Evolutionary conservation across 208 protist species (phyloP), one percentile per base, ranked within the genome.

Genomic region (Endotrypanum monterogeii): DNA sequence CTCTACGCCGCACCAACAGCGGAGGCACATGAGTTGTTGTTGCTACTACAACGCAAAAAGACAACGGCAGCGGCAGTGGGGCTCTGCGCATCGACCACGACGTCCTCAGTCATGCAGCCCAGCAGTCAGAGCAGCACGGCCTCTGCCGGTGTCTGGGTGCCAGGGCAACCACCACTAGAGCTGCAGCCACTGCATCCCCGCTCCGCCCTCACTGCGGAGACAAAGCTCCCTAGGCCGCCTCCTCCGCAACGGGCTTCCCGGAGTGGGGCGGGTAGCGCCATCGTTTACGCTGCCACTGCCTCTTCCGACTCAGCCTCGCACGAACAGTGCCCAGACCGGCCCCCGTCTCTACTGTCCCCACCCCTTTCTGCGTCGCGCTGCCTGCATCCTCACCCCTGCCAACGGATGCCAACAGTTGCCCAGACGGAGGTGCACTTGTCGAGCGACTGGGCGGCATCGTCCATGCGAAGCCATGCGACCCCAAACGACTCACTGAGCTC

Each of bases 1-100:
- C 81, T 85, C 9, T 85, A 82, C 73, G 79, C 73, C 30, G 81
- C 81, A 4, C 76, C 81, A 11, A 83, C 73, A 41, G 79, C 74
- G 5, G 73, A 83, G 48, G 73, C 79, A 28, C 73, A 79, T 30
- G 73, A 78, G 50, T 50, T 69, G 44, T 58, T 79, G 37, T 35
- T 73, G 41, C 79, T 62, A 37, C 73, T 79, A 54, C 78, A 78
- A 55, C 73, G 57, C 23, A 65, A 70, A 23, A 61, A 71, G 5
- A 23, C 51, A 12, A n/a, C 32, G 63, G 28, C 28, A 48, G 46
- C 39, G n/a, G 41, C 25, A 20, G 41, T 12, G 25, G 14, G 44
- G 4, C 14, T 37, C 46, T 8, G 46, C 16, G 39, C 61, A 37
- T 54, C 14, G 37, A 39, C 63, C 25, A 18, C 32, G 25, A 3